Conservation (phyloP, 768 basidiomycete genomes). For the Lanmaoa pseudosensibilis region DNA sequence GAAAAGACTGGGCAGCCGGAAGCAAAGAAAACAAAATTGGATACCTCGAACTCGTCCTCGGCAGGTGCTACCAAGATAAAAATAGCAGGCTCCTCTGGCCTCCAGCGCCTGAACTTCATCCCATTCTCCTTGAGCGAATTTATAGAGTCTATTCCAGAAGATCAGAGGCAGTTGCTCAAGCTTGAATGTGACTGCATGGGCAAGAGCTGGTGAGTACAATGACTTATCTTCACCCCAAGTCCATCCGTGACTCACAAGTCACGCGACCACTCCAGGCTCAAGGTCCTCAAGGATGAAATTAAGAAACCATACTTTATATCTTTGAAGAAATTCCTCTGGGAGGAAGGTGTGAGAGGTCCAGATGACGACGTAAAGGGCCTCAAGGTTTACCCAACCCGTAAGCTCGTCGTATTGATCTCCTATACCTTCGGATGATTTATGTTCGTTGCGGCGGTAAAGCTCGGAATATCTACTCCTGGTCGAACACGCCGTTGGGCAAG, state of each 20-base stretch:
- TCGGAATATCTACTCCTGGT: constrained; percentile 88
- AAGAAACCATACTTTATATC: constrained; percentile 74
- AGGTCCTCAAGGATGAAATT: constrained; percentile 71
- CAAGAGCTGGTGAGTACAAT: constrained; percentile 55
- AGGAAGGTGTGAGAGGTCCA: constrained; percentile 57
- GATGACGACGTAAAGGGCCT: constrained; percentile 45
- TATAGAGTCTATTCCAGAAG: constrained; percentile 52
- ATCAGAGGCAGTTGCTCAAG: constrained; percentile 55
- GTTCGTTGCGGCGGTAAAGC: constrained; percentile 44
- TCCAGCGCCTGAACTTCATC: constrained; percentile 56
- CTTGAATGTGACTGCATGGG: constrained; percentile 77
- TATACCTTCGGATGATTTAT: constrained; percentile 4
- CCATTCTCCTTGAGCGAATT: constrained; percentile 64
- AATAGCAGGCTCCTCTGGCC: constrained; percentile 12
- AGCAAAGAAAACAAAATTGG: constrained; percentile 51
- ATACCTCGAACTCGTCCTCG: constrained; percentile 25
- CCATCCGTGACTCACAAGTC: background rate
- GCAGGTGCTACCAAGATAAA: constrained; percentile 13
- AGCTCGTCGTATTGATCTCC: constrained; percentile 31
- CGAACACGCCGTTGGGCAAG: constrained; percentile 79
- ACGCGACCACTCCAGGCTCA: constrained; percentile 52
- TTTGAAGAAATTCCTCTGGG: constrained; percentile 68
- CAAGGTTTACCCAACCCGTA: constrained; percentile 80
- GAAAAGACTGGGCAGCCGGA: constrained; percentile 26
- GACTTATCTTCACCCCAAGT: background rate